A percentile compares a stretch with the other conserved stretches of the same genome.
Evolutionary conservation across 768 basidiomycete genomes (phyloP).

Genomic region (Russula sp.): DNA sequence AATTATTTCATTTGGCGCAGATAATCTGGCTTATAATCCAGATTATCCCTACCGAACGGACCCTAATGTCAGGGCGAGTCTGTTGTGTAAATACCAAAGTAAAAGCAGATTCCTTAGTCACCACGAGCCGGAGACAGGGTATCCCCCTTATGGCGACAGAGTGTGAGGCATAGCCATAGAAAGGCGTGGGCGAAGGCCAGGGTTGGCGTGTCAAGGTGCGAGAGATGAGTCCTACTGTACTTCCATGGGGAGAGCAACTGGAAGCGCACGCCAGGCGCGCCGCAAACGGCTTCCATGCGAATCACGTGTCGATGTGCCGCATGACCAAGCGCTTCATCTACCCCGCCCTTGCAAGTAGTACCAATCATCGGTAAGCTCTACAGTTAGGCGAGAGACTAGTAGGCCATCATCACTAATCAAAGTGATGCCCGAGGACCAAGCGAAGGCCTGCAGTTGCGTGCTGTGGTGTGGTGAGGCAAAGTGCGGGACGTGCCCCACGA

Average conservation of each 20-base stretch:
- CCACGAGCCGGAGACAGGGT: slow-evolving; percentile 62
- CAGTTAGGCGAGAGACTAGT: slow-evolving; percentile 39
- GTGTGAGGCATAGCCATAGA: slow-evolving; percentile 73
- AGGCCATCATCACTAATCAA: slow-evolving; percentile 41
- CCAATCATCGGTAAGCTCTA: slow-evolving; percentile 99
- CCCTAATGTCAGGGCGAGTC: not conserved
- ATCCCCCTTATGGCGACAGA: slow-evolving; percentile 81
- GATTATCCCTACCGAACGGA: no score
- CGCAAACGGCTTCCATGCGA: slow-evolving; percentile 63
- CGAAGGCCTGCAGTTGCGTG: slow-evolving; percentile 75
- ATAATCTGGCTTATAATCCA: no score
- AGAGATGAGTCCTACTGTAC: slow-evolving; percentile 84
- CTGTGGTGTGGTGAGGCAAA: slow-evolving; percentile 74
- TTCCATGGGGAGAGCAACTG: slow-evolving; percentile 44
- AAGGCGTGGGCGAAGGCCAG: slow-evolving; percentile 65
- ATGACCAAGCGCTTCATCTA: slow-evolving; percentile 66
- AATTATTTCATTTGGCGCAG: no score
- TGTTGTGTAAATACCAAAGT: not conserved
- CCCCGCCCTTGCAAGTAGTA: slow-evolving; percentile 71
- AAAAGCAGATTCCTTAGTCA: slow-evolving; percentile 54
- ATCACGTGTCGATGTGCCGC: slow-evolving; percentile 63
- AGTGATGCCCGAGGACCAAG: slow-evolving; percentile 65
- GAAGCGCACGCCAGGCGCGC: slow-evolving; percentile 59
- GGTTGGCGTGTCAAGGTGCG: slow-evolving; percentile 82
- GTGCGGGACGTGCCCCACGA: slow-evolving; percentile 65